Base-by-base conservation (phyloP, 352 stramenopile species). In the Pythium periplocum region DNA sequence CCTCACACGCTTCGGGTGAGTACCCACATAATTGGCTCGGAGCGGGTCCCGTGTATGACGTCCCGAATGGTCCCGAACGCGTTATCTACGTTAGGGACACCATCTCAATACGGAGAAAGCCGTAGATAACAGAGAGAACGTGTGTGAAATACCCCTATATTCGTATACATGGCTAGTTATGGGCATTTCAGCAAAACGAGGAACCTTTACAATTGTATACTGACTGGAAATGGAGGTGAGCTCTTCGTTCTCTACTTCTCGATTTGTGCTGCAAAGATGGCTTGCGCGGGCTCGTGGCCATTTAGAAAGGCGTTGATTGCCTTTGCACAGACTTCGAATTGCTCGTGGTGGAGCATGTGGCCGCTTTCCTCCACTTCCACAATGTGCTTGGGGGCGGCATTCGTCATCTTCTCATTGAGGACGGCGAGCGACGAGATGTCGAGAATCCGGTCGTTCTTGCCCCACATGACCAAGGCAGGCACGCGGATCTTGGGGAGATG, bases 321-420 rank as follows among this genome's bases (percentile, higher is more conserved):
- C n/a, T 61, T 64, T 4, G 76, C 78, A 45, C 68, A 80, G 45
- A 83, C 73, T 0, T 64, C 64, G 51, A 77, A 35, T 33, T 78
- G 79, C 45, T 90, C 80, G 45, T 88, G 75, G 50, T 90, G 80
- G 45, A 90, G 39, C 46, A 75, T 75, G 61, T 90, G 80, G 4
- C 80, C 80, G 45, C 77, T 86, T 34, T 88, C 61, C 26, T 85
- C 64, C 53, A 88, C 71, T 4, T 84, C 62, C 26, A 86, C 52
- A 3, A 83, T 53, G 11, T 69, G 56, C 17, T 74, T 64, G 52
- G 69, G 62, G 0, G 53, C 47, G 40, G 66, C 69, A 17, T 68
- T 52, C 6, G 64, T 51, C 35, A 80, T 59, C 45, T 82, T 76
- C 17, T 75, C 53, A 26, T 84, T 41, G 2, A 90, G 60, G 38